Conservation (phyloP, 805 yeast species). For the Hanseniaspora clermontiae region DNA sequence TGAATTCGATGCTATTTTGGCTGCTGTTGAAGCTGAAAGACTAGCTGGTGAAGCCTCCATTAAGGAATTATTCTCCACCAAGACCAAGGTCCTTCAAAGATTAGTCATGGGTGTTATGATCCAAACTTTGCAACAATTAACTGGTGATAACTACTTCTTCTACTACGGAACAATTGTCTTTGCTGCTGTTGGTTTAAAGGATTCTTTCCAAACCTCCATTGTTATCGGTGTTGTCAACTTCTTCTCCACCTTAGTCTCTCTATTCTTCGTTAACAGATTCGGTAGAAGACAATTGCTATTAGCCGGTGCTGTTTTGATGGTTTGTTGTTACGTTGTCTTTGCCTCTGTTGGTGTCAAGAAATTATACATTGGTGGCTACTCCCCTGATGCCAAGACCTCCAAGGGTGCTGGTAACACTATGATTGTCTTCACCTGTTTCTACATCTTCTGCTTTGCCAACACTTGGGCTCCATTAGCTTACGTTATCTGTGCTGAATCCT, state of each 20-base stretch:
- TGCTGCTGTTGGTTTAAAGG: conserved; percentile 28
- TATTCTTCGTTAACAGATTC: conserved; percentile 37
- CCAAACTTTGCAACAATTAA: conserved; percentile 52
- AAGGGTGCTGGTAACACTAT: conserved; percentile 28
- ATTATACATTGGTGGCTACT: conserved; percentile 28
- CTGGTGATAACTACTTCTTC: conserved; percentile 52
- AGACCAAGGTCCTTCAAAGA: conserved; percentile 41
- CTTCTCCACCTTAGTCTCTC: conserved; percentile 38
- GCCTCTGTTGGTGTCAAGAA: conserved; percentile 46
- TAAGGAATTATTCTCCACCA: conserved; percentile 43
- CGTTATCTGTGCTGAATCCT: conserved; percentile 50
- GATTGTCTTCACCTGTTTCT: conserved; percentile 33
- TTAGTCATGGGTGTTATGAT: conserved; percentile 38
- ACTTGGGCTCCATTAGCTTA: conserved; percentile 60
- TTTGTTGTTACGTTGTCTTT: conserved; percentile 33
- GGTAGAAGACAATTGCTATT: conserved; percentile 38
- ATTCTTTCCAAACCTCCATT: conserved; percentile 44
- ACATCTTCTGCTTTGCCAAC: conserved; percentile 54
- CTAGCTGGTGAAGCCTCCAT: conserved; percentile 46
- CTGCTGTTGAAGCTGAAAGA: conserved; percentile 47
- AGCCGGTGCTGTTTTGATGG: conserved; percentile 37
- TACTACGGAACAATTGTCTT: conserved; percentile 40
- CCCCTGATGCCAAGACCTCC: conserved; percentile 18
- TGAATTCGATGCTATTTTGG: conserved; percentile 40
- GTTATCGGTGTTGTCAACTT: conserved; percentile 46